phyloP scores from a whole-genome alignment of 2,329 filamentous ascomycete species.

The Dryadomyces quercivorus region DNA sequence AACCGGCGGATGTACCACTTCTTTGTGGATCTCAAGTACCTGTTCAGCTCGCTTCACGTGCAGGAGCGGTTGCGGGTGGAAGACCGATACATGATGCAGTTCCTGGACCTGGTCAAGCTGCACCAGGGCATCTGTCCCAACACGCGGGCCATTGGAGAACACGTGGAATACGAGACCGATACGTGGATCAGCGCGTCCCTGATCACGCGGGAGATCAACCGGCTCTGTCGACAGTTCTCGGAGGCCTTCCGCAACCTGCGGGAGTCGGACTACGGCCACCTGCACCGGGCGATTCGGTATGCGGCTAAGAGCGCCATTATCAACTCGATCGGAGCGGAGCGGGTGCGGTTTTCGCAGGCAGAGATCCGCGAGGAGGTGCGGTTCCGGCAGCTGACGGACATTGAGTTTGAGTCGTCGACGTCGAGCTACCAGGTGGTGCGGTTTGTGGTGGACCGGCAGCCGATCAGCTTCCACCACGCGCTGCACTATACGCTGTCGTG shows the following conservation, averaged over 20 bases:
- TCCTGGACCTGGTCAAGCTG: slow-evolving; percentile 87
- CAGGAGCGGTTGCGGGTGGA: slow-evolving; percentile 75
- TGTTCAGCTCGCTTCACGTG: slow-evolving; percentile 79
- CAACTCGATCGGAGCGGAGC: slow-evolving; percentile 81
- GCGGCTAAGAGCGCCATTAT: slow-evolving; percentile 76
- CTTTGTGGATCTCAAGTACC: slow-evolving; percentile 85
- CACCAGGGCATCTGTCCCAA: slow-evolving; percentile 97
- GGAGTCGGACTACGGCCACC: slow-evolving; percentile 49
- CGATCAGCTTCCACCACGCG: slow-evolving; percentile 95
- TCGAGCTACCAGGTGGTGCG: slow-evolving; percentile 59
- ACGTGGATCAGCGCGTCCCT: slow-evolving; percentile 95
- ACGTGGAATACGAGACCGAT: slow-evolving; percentile 97
- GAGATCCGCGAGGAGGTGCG: slow-evolving; percentile 79
- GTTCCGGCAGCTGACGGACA: slow-evolving; percentile 67
- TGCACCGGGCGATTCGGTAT: slow-evolving; percentile 60
- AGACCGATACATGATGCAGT: slow-evolving; percentile 81
- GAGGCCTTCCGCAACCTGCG: slow-evolving; percentile 68
- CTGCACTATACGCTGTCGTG: slow-evolving; percentile 94
- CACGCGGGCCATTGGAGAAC: slow-evolving; percentile 78
- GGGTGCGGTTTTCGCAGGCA: slow-evolving; percentile 68
- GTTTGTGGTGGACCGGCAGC: slow-evolving; percentile 77
- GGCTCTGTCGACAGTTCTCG: slow-evolving; percentile 76
- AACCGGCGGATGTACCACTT: slow-evolving; percentile 97
- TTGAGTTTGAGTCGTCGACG: slow-evolving; percentile 60
- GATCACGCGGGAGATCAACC: slow-evolving; percentile 89